These are phyloP conservation scores for Phaeomoniella chlamydospora DNA, from an alignment of 2,329 filamentous ascomycete species.

Conservation along the genomic window DNA sequence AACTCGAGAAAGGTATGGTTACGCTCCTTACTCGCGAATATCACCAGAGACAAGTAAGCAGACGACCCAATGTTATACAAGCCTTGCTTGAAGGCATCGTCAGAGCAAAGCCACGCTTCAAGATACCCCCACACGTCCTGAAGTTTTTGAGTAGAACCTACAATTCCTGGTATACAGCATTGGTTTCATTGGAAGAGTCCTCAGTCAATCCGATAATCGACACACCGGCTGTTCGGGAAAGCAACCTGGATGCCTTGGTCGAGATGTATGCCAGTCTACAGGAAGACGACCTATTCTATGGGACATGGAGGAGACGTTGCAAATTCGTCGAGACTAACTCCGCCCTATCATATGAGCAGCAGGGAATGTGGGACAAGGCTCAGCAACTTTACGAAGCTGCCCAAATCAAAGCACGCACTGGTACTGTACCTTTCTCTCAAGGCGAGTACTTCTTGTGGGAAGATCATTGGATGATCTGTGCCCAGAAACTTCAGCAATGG, in stretches of 20 bases:
- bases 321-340: slow-evolving; percentile 97
- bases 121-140: slow-evolving; percentile 87
- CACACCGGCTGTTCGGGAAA: slow-evolving; percentile 72
- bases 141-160: slow-evolving; percentile 92
- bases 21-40: slow-evolving; percentile 85
- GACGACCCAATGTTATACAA: slow-evolving; percentile 88
- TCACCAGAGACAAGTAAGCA: slow-evolving; percentile 85
- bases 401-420: slow-evolving; percentile 91
- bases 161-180: slow-evolving; percentile 92
- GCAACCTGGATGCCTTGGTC: slow-evolving; percentile 88
- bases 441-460: slow-evolving; percentile 99
- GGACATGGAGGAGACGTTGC: slow-evolving; percentile 86
- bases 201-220: slow-evolving; percentile 75
- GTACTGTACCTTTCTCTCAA: slow-evolving; percentile 89
- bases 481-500: slow-evolving; percentile 97
- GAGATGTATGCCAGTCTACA: slow-evolving; percentile 82
- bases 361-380: slow-evolving; percentile 98
- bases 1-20: slow-evolving; percentile 86
- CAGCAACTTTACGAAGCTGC: slow-evolving; percentile 94
- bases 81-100: slow-evolving; percentile 80
- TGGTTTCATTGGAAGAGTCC: slow-evolving; percentile 78
- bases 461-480: slow-evolving; percentile 96
- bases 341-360: slow-evolving; percentile 93
- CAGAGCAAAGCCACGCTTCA: slow-evolving; percentile 72
- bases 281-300: slow-evolving; percentile 95